Base-by-base conservation (phyloP, 2,329 filamentous ascomycete species). In the Dryadomyces quercivorus region DNA sequence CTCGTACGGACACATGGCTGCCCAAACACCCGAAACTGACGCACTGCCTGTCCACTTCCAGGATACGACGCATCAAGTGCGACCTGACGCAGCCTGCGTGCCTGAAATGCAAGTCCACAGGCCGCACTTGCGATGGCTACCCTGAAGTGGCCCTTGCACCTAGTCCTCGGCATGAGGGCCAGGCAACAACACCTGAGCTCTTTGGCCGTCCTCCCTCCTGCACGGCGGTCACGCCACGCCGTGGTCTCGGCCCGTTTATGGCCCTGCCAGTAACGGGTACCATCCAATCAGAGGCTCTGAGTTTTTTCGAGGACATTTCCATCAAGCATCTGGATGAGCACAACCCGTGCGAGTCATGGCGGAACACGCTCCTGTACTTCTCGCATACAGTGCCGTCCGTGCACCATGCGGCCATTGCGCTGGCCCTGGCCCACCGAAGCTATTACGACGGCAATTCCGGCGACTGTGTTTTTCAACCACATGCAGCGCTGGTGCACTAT, bases 101-200 rank as follows among this genome's bases (percentile, higher is more conserved):
- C 60, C 47, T 61, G 51, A 70, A 66, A 63, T 70, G 68, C 58
- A 44, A 55, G 18, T 69, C 65, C 26, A 70, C 68, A 21, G 67
- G 68, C 57, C 68, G 68, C 50, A 64, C 59, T 42, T 70, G 69
- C 59, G 67, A 70, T 45, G 67, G 68, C 57, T 70, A 67, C 58
- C 51, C 40, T 54, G 58, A 61, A 57, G 51, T 21, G 18, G 31
- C 34, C n/a, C 48, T 50, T 47, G 31, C 1, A 34, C 50, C 46
- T 45, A 26, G 13, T 44, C 13, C 53, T 21, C 18, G 22, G 4
- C 26, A 31, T 8, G 8, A 8, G 4, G 26, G 8, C 26, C 2
- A 40, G 5, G 12, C 15, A 3, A 12, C 2, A 3, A 40, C 4
- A 40, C 36, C 36, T 3, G 36, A 40, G 9, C 2, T 5, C 36